These are phyloP conservation scores for Neonectria magnoliae DNA, from an alignment of 2,329 filamentous ascomycete genomes.

Conservation along the genomic window DNA sequence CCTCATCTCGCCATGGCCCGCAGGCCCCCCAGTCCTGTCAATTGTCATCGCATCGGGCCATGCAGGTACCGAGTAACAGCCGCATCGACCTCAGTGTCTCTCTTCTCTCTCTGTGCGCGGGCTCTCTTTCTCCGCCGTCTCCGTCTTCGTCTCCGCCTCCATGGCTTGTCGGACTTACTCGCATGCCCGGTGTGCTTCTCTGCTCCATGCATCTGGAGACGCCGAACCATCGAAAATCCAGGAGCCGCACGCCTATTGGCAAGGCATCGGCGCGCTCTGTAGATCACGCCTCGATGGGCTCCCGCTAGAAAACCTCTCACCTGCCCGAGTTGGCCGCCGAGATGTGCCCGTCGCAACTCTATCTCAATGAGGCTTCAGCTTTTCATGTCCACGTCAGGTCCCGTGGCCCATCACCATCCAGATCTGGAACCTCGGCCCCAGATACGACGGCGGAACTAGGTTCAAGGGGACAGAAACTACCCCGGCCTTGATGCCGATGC, in stretches of 20 bases:
- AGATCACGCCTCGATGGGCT: neutral
- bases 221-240: neutral
- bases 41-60: slow-evolving; percentile 27
- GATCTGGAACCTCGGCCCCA: slow-evolving; percentile 12
- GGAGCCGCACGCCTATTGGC: neutral
- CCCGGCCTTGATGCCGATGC: neutral
- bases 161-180: neutral
- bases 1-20: slow-evolving; percentile 34
- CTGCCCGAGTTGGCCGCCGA: slow-evolving; percentile 20
- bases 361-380: slow-evolving; percentile 8
- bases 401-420: neutral
- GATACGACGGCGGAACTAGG: neutral
- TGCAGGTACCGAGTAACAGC: slow-evolving; percentile 34
- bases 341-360: slow-evolving; percentile 23
- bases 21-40: slow-evolving; percentile 33
- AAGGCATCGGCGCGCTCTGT: neutral
- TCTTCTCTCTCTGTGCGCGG: neutral
- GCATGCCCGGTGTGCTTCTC: neutral
- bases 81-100: neutral
- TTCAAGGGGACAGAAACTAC: neutral
- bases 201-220: neutral
- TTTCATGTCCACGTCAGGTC: neutral
- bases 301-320: slow-evolving; percentile 5
- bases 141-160: neutral
- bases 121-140: neutral